phyloP scores from a whole-genome alignment of 495 filamentous ascomycete species.

The Talaromyces stipitatus region DNA sequence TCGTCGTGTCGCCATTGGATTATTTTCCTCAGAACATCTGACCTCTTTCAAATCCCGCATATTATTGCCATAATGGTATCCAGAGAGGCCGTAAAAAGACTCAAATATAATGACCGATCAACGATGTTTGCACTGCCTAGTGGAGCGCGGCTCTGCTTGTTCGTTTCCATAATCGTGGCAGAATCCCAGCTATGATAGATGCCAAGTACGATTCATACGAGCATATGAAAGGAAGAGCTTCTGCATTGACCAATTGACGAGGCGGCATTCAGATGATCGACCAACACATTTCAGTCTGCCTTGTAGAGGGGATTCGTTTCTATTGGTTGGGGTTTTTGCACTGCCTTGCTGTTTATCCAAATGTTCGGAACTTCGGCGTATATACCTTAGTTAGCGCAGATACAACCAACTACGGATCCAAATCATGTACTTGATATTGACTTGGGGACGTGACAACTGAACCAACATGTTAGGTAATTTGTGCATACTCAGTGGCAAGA shows the following conservation, averaged over 20 bases:
- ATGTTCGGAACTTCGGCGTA: not conserved
- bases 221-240: not conserved
- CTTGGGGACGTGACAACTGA: no score
- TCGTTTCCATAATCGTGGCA: not conserved
- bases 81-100: no score
- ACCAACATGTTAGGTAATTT: no score
- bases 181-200: not conserved
- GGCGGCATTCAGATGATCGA: not conserved
- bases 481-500: no score
- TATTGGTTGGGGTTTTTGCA: not conserved
- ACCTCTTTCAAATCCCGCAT: not conserved
- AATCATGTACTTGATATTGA: no score
- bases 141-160: slow-evolving; percentile 1
- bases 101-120: not conserved
- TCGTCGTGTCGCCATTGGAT: not conserved
- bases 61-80: not conserved
- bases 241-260: not conserved
- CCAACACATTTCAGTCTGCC: not conserved
- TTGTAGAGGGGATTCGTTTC: not conserved
- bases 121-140: not conserved
- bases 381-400: no score
- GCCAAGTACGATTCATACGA: not conserved
- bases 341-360: not conserved
- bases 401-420: no score
- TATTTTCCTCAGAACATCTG: not conserved